These are phyloP conservation scores for Vigna angularis DNA, from an alignment of 306 rosid genomes.

Conservation along the genomic window DNA sequence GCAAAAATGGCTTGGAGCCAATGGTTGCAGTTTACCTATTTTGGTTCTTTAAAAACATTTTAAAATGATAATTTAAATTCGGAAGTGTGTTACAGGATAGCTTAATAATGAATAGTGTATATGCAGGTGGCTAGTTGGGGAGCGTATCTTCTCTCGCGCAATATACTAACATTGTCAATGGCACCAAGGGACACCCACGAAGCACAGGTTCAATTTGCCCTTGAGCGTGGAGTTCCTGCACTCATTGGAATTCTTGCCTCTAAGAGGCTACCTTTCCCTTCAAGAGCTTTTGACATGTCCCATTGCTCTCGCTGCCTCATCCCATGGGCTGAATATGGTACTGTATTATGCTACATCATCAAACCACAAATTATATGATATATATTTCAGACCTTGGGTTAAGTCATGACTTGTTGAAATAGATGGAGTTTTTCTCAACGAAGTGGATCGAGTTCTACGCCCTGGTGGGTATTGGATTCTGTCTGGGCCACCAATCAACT, in stretches of 20 bases:
- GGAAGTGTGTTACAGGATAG: background rate
- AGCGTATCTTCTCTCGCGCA: slow-evolving; percentile 68
- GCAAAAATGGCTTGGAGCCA: background rate
- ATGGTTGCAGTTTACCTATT: background rate
- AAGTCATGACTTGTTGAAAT: background rate
- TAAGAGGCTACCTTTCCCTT: slow-evolving; percentile 75
- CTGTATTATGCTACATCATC: background rate
- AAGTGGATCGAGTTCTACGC: slow-evolving; percentile 81
- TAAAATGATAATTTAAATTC: background rate
- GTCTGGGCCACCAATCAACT: slow-evolving; percentile 81
- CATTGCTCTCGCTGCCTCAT: slow-evolving; percentile 94
- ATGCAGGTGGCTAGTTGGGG: slow-evolving; percentile 92
- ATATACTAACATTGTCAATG: slow-evolving; percentile 66
- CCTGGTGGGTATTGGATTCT: slow-evolving; percentile 87
- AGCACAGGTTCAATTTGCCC: slow-evolving; percentile 84
- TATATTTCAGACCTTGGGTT: background rate
- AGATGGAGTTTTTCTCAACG: slow-evolving; percentile 72
- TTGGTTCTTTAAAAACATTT: background rate
- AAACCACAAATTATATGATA: background rate
- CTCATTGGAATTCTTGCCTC: slow-evolving; percentile 73
- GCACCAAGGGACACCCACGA: slow-evolving; percentile 87
- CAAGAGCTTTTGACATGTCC: slow-evolving; percentile 81
- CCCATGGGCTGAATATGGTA: slow-evolving; percentile 70
- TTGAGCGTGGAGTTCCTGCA: slow-evolving; percentile 84
- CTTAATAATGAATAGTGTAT: too few relatives aligned